Evolutionary conservation across 192 early-diverging fungal species (phyloP).

Genomic region (Geranomyces michiganensis): DNA sequence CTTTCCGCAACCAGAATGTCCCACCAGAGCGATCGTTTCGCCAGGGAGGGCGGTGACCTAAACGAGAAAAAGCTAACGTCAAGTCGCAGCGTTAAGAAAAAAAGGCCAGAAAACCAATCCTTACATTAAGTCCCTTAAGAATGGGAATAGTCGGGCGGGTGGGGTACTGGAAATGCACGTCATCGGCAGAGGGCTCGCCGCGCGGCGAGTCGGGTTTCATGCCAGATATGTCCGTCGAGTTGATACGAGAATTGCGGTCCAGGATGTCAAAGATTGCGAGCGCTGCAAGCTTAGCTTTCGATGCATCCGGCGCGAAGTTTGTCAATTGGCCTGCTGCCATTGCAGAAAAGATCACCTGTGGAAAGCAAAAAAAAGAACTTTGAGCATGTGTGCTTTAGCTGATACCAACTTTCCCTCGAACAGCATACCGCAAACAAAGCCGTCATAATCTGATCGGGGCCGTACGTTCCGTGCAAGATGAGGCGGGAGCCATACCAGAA

Average conservation of each 20-base stretch:
- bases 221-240: constrained; percentile 41
- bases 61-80: background rate
- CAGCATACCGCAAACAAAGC: constrained; percentile 46
- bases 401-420: background rate
- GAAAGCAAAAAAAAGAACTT: constrained; percentile 27
- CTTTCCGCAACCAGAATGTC: constrained; percentile 86
- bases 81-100: constrained; percentile 24
- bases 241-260: constrained; percentile 72
- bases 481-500: constrained; percentile 83
- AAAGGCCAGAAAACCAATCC: no score
- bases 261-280: constrained; percentile 71
- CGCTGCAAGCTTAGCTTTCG: constrained; percentile 80
- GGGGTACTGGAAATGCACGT: constrained; percentile 74
- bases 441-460: constrained; percentile 44
- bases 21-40: constrained; percentile 82
- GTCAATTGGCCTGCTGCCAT: constrained; percentile 80
- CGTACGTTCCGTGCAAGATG: constrained; percentile 53
- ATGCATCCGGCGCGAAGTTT: constrained; percentile 72
- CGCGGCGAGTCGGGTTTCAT: constrained; percentile 30
- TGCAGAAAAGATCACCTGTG: constrained; percentile 59
- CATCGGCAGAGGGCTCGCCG: constrained; percentile 58
- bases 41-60: constrained; percentile 59
- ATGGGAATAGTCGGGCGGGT: constrained; percentile 60
- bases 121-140: constrained; percentile 38
- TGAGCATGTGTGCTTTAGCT: background rate